These are phyloP conservation scores for Buxus sempervirens DNA, from an alignment of 164 flowering plant species.

Conservation along the genomic window DNA sequence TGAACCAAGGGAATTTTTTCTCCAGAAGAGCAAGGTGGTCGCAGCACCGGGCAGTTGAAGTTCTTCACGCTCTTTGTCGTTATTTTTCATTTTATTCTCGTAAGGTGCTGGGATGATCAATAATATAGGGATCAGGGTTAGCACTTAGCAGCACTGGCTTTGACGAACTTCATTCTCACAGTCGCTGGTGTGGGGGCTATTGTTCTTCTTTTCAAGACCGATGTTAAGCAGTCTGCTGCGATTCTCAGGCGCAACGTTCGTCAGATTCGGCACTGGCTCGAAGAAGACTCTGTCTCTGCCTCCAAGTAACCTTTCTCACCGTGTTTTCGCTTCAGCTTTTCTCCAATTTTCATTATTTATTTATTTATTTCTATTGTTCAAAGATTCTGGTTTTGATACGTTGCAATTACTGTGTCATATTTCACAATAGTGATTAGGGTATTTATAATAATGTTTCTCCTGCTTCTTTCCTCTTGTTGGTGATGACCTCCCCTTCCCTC, in stretches of 20 bases:
- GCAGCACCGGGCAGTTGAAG: no score
- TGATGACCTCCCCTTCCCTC: no score
- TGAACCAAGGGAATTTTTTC: no score
- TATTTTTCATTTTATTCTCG: no score
- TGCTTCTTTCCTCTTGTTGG: no score
- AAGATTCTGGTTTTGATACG: no score
- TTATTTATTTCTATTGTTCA: neutral
- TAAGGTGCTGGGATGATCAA: no score
- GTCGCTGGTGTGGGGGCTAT: slow-evolving; percentile 90
- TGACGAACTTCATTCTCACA: slow-evolving; percentile 79
- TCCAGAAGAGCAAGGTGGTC: no score
- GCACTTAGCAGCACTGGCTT: slow-evolving; percentile 39
- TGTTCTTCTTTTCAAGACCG: slow-evolving; percentile 68
- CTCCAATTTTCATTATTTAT: neutral
- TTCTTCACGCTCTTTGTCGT: no score
- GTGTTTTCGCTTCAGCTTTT: neutral
- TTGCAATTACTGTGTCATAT: no score
- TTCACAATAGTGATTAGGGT: no score
- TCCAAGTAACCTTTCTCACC: slow-evolving; percentile 46
- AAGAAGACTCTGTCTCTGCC: slow-evolving; percentile 70
- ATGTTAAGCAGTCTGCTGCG: slow-evolving; percentile 74
- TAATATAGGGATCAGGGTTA: neutral
- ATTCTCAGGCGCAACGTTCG: slow-evolving; percentile 71
- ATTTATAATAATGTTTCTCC: no score
- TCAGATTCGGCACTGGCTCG: slow-evolving; percentile 78